These are phyloP conservation scores for Allantophomopsis cytisporea DNA, from an alignment of 2,329 filamentous ascomycete species.

Conservation along the genomic window DNA sequence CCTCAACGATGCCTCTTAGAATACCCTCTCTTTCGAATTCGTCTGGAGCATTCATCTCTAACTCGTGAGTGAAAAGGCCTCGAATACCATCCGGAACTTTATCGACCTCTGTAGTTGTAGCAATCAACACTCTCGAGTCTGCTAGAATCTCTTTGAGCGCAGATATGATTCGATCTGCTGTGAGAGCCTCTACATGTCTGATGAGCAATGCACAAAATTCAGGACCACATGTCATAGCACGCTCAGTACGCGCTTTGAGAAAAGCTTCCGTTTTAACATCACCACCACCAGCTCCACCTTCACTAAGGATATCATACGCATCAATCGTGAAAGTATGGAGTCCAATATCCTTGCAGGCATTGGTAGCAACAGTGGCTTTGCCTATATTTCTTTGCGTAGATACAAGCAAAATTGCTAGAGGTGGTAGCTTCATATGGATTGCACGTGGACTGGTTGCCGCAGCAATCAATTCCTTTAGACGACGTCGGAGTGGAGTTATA, in stretches of 20 bases:
- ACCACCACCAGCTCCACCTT: slow-evolving; percentile 71
- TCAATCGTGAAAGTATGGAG: slow-evolving; percentile 83
- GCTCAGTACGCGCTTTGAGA: slow-evolving; percentile 73
- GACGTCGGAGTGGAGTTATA: slow-evolving; percentile 48
- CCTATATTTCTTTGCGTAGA: slow-evolving; percentile 91
- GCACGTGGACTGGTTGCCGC: slow-evolving; percentile 82
- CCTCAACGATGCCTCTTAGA: slow-evolving; percentile 62
- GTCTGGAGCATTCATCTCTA: slow-evolving; percentile 87
- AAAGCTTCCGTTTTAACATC: slow-evolving; percentile 93
- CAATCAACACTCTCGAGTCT: slow-evolving; percentile 73
- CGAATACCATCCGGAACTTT: slow-evolving; percentile 85
- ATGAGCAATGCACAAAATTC: slow-evolving; percentile 77
- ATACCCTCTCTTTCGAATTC: slow-evolving; percentile 87
- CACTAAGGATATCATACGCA: slow-evolving; percentile 87
- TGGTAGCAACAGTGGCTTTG: slow-evolving; percentile 65
- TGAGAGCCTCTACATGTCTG: slow-evolving; percentile 80
- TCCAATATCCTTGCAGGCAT: slow-evolving; percentile 77
- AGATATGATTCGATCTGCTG: slow-evolving; percentile 77
- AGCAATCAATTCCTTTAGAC: slow-evolving; percentile 72
- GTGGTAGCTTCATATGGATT: slow-evolving; percentile 75
- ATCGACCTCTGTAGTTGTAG: slow-evolving; percentile 90
- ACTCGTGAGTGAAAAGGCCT: slow-evolving; percentile 86
- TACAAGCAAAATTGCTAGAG: slow-evolving; percentile 74
- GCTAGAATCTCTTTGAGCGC: slow-evolving; percentile 73
- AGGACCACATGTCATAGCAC: slow-evolving; percentile 77